Evolutionary conservation across 192 early-diverging fungal species (phyloP).

Genomic region (Gaertneriomyces semiglobifer): DNA sequence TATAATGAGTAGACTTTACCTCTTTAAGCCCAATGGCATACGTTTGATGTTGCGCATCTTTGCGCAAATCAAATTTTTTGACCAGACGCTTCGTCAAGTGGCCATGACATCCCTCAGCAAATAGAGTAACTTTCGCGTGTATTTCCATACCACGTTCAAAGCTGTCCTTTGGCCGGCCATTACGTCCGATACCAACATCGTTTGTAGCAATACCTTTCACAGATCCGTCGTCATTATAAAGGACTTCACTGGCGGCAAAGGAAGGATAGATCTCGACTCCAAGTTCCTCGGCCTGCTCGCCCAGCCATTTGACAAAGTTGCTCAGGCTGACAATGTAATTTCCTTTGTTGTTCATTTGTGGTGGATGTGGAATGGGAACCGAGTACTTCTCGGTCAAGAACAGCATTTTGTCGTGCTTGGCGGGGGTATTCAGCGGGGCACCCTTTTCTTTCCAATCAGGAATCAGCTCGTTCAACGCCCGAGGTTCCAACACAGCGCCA

Average conservation of each 20-base stretch:
- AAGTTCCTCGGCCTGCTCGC: constrained; percentile 92
- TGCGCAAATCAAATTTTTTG: constrained; percentile 82
- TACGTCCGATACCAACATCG: constrained; percentile 89
- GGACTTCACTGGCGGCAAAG: constrained; percentile 86
- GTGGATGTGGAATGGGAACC: constrained; percentile 84
- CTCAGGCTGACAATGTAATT: constrained; percentile 96
- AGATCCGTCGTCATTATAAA: constrained; percentile 89
- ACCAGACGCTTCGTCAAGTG: constrained; percentile 88
- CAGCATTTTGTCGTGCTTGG: constrained; percentile 77
- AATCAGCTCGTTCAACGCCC: constrained; percentile 90
- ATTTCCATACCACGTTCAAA: constrained; percentile 96
- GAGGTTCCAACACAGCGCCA: constrained; percentile 90
- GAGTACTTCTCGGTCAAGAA: constrained; percentile 72
- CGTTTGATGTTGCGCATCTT: constrained; percentile 82
- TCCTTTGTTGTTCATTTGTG: constrained; percentile 92
- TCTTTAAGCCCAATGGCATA: constrained; percentile 98
- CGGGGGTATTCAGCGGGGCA: constrained; percentile 88
- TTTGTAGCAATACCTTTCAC: constrained; percentile 91
- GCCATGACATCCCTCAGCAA: constrained; percentile 98
- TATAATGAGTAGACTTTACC: constrained; percentile 36
- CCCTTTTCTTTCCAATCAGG: constrained; percentile 97
- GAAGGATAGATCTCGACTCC: constrained; percentile 93
- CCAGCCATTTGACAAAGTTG: constrained; percentile 93
- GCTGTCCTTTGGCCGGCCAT: constrained; percentile 81
- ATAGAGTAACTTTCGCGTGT: constrained; percentile 87